Evolutionary conservation across 2,329 filamentous ascomycete species (phyloP), one percentile per base, ranked within the genome.

Genomic region (Teratosphaeria zuluensis): DNA sequence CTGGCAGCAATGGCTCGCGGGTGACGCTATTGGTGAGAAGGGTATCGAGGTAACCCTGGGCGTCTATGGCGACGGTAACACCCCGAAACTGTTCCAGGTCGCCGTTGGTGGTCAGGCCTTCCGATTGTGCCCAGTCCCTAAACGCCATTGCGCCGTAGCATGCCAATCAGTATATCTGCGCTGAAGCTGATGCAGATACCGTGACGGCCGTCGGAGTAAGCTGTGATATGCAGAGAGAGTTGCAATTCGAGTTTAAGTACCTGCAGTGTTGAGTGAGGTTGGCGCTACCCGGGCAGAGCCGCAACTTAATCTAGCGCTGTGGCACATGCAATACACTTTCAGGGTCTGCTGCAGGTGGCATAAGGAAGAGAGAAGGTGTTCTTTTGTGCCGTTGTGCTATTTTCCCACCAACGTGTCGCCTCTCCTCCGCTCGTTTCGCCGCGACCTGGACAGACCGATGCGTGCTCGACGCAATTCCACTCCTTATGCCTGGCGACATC

Each of bases 1-100:
- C 94, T 58, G 91, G 85, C 35, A 97, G 82, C 35, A 99, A 85
- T 51, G 92, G 92, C 74, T 99, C 94, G 70, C 89, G 87, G 53
- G 84, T 86, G 31, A 84, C 82, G 51, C 81, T 74, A 58, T 81
- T 83, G 69, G 87, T 84, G 68, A 96, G 84, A 64, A 95, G 83
- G 60, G 86, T 84, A 72, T 87, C 82, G 63, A 99, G 83, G 73
- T 94, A 97, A 74, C 95, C 88, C 56, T 89, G 87, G 58, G 92
- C 94, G 78, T 96, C 92, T 68, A 97, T 85, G 64, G 87, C 92
- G 67, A 96, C 82, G 57, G 86, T 82, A 61, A 84, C 84, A 71
- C 86, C 87, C 70, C 88, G 84, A 66, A 96, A 80, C 62, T 89
- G 83, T 61, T 85, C 80, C 65, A 95, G 74, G 60, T 85, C 79